A percentile compares a stretch with the other conserved stretches of the same genome.
phyloP scores from a whole-genome alignment of 1,284 basidiomycete genomes.

The Boletus mariae region DNA sequence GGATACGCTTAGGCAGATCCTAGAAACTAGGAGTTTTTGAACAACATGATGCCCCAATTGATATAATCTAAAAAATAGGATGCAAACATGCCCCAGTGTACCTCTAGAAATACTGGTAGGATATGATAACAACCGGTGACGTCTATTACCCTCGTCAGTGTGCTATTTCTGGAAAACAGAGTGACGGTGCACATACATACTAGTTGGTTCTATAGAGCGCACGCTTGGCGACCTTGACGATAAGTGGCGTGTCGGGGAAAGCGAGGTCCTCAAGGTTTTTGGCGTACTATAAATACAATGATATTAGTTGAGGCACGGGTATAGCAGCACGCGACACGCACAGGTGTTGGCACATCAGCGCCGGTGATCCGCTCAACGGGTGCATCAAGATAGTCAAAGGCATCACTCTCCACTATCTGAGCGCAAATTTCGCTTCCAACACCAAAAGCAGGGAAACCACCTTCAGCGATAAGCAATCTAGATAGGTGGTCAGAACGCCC shows the following conservation, averaged over 20 bases:
- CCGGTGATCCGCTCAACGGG: constrained; percentile 97
- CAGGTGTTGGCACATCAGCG: constrained; percentile 94
- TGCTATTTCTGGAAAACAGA: constrained; percentile 15
- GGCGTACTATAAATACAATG: constrained; percentile 63
- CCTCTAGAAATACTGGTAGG: constrained; percentile 18
- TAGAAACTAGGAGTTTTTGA: constrained; percentile 2
- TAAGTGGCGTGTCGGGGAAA: constrained; percentile 87
- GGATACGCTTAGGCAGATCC: constrained; percentile 51
- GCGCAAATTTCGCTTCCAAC: constrained; percentile 98
- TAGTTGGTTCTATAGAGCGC: constrained; percentile 85
- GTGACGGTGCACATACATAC: constrained; percentile 18
- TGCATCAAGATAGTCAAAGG: constrained; percentile 96
- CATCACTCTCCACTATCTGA: constrained; percentile 93
- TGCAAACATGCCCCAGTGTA: constrained; percentile 1
- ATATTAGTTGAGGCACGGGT: constrained; percentile 1
- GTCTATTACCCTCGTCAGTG: constrained; percentile 21
- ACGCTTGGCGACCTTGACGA: constrained; percentile 90
- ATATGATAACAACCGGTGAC: constrained; percentile 7
- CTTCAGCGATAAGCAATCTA: constrained; percentile 91
- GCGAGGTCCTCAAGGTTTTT: constrained; percentile 82
- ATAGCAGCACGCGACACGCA: constrained; percentile 48
- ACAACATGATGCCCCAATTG: constrained; percentile 1
- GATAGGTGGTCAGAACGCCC: constrained; percentile 9
- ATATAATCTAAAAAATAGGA: neutral
- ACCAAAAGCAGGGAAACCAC: constrained; percentile 98